A percentile compares a stretch with the other conserved stretches of the same genome.
Conservation (phyloP, 2,329 filamentous ascomycete genomes). For the Microdochium nivale region DNA sequence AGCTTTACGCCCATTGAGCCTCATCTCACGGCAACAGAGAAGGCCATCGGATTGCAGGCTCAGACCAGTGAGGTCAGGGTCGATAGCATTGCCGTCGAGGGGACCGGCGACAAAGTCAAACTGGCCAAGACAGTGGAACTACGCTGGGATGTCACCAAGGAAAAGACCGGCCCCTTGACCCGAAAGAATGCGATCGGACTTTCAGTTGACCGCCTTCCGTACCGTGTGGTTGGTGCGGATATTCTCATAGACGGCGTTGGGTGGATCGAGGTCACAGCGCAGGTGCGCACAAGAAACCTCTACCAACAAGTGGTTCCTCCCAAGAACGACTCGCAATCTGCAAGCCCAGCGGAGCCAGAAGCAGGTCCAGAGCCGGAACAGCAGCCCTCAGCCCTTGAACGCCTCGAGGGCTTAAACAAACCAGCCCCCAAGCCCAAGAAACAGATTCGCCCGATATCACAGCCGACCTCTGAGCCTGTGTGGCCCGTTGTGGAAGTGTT, state of each 20-base stretch:
- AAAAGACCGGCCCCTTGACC: constrained; percentile 66
- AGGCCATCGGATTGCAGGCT: constrained; percentile 66
- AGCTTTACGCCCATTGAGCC: constrained; percentile 72
- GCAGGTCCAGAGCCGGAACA: constrained; percentile 8
- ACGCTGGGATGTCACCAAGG: constrained; percentile 74
- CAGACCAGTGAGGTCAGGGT: constrained; percentile 53
- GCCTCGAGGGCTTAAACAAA: constrained; percentile 8
- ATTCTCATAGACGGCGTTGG: constrained; percentile 87
- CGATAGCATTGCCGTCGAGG: constrained; percentile 53
- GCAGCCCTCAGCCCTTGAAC: constrained; percentile 11
- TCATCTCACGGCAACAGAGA: constrained; percentile 72
- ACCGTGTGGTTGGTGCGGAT: constrained; percentile 70
- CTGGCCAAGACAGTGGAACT: constrained; percentile 71
- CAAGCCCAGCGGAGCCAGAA: constrained; percentile 6
- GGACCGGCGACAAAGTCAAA: constrained; percentile 46
- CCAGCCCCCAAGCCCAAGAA: constrained; percentile 5
- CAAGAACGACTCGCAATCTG: constrained; percentile 6
- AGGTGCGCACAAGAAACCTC: constrained; percentile 58
- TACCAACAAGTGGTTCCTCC: constrained; percentile 14
- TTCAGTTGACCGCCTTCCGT: constrained; percentile 64
- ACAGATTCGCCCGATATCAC: constrained; percentile 3
- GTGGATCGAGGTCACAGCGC: constrained; percentile 82
- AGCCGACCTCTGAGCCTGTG: constrained; percentile 21
- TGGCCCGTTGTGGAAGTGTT: constrained; percentile 78
- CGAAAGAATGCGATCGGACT: constrained; percentile 52